Evolutionary conservation across 108 stramenopile species (phyloP).

Genomic region (Nitzschia sp.): DNA sequence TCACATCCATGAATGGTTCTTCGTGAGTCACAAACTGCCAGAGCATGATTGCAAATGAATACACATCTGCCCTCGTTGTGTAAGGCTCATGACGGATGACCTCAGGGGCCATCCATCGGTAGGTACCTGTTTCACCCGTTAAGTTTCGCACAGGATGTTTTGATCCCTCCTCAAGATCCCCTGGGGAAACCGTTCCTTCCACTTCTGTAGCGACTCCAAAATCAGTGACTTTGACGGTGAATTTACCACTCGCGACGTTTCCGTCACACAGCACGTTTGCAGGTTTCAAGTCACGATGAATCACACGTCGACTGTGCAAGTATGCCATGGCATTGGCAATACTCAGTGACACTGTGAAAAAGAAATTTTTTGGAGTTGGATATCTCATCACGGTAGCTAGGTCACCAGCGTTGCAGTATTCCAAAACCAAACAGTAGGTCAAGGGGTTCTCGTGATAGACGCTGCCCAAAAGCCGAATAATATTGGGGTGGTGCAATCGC

Average conservation of each 20-base stretch:
- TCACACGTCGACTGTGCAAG: constrained; percentile 52
- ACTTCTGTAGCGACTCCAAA: constrained; percentile 60
- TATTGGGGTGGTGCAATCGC: constrained; percentile 71
- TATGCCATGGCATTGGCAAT: constrained; percentile 64
- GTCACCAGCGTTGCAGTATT: constrained; percentile 73
- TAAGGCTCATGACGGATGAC: constrained; percentile 73
- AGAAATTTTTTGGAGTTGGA: constrained; percentile 59
- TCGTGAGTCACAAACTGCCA: constrained; percentile 74
- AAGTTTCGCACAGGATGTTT: constrained; percentile 18
- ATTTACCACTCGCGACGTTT: constrained; percentile 45
- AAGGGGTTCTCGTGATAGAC: constrained; percentile 61
- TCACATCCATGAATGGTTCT: constrained; percentile 52
- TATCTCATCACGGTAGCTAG: constrained; percentile 42
- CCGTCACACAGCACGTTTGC: constrained; percentile 58
- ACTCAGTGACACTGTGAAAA: constrained; percentile 49
- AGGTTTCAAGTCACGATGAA: constrained; percentile 71
- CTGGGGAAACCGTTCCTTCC: background rate
- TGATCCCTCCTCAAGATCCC: background rate
- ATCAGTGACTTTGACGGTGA: constrained; percentile 66
- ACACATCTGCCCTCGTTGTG: constrained; percentile 63
- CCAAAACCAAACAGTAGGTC: constrained; percentile 73
- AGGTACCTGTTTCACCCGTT: constrained; percentile 78
- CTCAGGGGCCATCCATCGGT: constrained; percentile 69
- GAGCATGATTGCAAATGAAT: constrained; percentile 62
- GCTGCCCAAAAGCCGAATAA: constrained; percentile 66